phyloP scores from a whole-genome alignment of 768 basidiomycete genomes.

The Pholiota molesta region DNA sequence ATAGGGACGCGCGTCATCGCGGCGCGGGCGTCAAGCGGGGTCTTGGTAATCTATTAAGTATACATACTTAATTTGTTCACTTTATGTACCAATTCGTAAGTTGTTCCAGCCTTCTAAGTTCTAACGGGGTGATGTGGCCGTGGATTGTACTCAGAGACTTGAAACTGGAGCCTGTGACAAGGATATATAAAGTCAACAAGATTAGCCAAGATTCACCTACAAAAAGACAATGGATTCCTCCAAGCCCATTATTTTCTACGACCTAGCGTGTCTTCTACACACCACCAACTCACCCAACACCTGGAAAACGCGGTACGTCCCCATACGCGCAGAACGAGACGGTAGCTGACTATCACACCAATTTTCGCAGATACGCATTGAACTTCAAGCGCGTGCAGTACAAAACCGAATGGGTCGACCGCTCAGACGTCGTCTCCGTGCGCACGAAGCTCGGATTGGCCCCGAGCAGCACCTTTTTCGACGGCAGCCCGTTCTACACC shows the following conservation, averaged over 20 bases:
- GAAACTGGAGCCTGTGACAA: too few relatives aligned
- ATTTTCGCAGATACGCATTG: constrained; percentile 14
- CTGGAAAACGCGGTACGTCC: constrained; percentile 1
- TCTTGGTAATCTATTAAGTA: too few relatives aligned
- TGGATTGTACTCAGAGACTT: too few relatives aligned
- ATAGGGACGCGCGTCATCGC: too few relatives aligned
- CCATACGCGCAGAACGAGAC: neutral
- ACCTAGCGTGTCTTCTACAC: neutral
- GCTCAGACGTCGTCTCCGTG: constrained; percentile 38
- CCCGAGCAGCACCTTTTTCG: constrained; percentile 24
- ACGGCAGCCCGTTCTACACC: constrained; percentile 38
- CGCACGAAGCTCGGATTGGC: constrained; percentile 32
- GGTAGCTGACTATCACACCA: neutral
- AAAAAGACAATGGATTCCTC: neutral
- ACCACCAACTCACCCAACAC: neutral
- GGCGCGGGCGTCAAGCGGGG: too few relatives aligned
- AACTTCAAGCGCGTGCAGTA: constrained; percentile 29
- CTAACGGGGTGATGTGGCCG: too few relatives aligned
- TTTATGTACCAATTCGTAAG: too few relatives aligned
- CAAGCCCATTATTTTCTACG: neutral
- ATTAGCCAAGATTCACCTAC: neutral
- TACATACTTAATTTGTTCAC: too few relatives aligned
- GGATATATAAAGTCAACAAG: neutral
- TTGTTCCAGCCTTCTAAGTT: too few relatives aligned
- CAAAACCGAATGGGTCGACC: constrained; percentile 46